A percentile compares a stretch with the other conserved stretches of the same genome.
phyloP scores from a whole-genome alignment of 371 early-diverging fungal genomes.

The Rhizomucor pusillus region DNA sequence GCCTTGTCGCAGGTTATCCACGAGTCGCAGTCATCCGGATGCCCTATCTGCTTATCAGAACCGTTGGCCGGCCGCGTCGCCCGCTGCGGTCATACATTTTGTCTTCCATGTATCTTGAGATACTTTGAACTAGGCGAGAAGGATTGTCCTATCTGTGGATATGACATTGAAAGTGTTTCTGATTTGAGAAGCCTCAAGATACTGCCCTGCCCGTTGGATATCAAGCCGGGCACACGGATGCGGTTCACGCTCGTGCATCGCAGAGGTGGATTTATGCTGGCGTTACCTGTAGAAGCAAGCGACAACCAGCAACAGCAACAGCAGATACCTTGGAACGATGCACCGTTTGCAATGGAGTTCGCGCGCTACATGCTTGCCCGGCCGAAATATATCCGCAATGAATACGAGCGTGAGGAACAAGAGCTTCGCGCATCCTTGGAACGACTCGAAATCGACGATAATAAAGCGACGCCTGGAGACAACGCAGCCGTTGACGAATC shows the following conservation, averaged over 20 bases:
- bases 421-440: too few species aligned
- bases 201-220: neutral
- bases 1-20: conserved; percentile 55
- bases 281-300: conserved; percentile 67
- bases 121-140: conserved; percentile 68
- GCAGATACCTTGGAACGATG: conserved; percentile 45
- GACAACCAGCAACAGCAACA: conserved; percentile 44
- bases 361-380: conserved; percentile 55
- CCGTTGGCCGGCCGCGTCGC: conserved; percentile 83
- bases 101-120: conserved; percentile 81
- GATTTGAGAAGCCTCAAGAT: conserved; percentile 71
- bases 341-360: conserved; percentile 50
- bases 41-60: conserved; percentile 88
- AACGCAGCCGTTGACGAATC: conserved; percentile 30
- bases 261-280: conserved; percentile 46
- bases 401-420: too few species aligned
- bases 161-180: conserved; percentile 64
- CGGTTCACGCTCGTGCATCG: neutral
- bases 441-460: too few species aligned
- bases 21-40: conserved; percentile 60
- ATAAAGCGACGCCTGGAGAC: too few species aligned
- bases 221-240: neutral
- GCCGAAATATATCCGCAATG: conserved; percentile 34
- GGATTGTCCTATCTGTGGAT: conserved; percentile 93
- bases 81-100: conserved; percentile 91